Evolutionary conservation across 2,329 filamentous ascomycete species (phyloP), one percentile per base, ranked within the genome.

Genomic region (Cadophora malorum): DNA sequence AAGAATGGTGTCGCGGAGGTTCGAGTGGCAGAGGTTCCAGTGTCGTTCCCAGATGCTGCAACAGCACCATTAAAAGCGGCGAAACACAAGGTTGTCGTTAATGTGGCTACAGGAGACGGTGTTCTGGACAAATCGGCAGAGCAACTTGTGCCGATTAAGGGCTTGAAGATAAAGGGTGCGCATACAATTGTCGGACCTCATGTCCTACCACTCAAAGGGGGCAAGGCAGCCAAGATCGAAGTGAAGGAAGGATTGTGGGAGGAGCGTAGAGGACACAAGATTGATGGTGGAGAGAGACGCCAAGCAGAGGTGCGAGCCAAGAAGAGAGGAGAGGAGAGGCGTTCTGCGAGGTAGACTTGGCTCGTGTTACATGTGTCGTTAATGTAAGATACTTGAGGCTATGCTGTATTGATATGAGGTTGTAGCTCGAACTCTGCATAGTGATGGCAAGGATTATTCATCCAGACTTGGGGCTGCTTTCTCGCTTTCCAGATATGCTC

Each of bases 281-380:
- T 99, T 73, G 94, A 98, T 80, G 96, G 96, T 77, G 96, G 96
- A 84, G 96, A 99, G 85, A 90, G 96, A 79, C 88, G 96, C 80
- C 89, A 87, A 79, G 92, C 91, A 19, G 91, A 97, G 82, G 90
- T 97, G 63, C 86, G 92, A 75, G 93, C 94, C 75, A 97, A 97
- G 89, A 91, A 89, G 82, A 87, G 92, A 73, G 92, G 90, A 80
- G 93, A 92, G 71, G 85, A 85, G 76, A 83, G 82, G 65, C 82
- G 84, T 74, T 78, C 80, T 70, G 70, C 68, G 50, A 73, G 82
- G 82, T 75, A 73, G 72, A 63, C 70, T 66, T 63, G 65, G 68
- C 69, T 69, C 38, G 63, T 66, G 68, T 64, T 19, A 33, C n/a
- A 66, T 58, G 62, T 58, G 49, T 63, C 49, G 61, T 70, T 52